These are phyloP conservation scores for Trichoderma sp. DNA, from an alignment of 2,329 filamentous ascomycete species.

Conservation along the genomic window DNA sequence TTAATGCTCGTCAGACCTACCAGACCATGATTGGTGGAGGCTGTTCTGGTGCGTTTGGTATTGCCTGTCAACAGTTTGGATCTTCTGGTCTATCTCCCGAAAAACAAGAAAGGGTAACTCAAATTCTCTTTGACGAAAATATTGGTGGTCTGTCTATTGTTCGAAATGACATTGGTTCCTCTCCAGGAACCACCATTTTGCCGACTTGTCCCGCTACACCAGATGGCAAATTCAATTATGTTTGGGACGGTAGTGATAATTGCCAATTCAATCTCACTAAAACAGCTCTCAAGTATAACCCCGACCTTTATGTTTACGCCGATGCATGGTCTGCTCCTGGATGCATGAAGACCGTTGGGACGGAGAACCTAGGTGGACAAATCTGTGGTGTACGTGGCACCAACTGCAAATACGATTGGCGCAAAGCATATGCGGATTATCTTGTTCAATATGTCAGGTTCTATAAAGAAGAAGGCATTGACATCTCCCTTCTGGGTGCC, in stretches of 20 bases:
- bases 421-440: conserved; percentile 11
- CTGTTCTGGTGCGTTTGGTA: conserved; percentile 4
- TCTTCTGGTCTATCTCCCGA: not conserved
- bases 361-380: conserved; percentile 7
- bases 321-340: conserved; percentile 14
- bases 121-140: conserved; percentile 12
- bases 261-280: conserved; percentile 13
- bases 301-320: not conserved
- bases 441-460: conserved; percentile 11
- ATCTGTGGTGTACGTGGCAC: conserved; percentile 11
- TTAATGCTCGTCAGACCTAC: conserved; percentile 4
- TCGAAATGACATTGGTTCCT: conserved; percentile 9
- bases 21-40: conserved; percentile 13
- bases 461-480: conserved; percentile 10
- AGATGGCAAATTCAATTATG: conserved; percentile 6
- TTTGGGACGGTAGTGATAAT: conserved; percentile 10
- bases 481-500: conserved; percentile 8
- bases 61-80: conserved; percentile 11
- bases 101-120: conserved; percentile 1
- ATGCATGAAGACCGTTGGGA: conserved; percentile 13
- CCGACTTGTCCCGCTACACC: conserved; percentile 9
- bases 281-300: conserved; percentile 6
- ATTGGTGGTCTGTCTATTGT: conserved; percentile 11
- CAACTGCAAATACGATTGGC: conserved; percentile 11
- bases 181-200: conserved; percentile 6